Evolutionary conservation across 768 basidiomycete genomes (phyloP).

Genomic region (Tylopilus sp.): DNA sequence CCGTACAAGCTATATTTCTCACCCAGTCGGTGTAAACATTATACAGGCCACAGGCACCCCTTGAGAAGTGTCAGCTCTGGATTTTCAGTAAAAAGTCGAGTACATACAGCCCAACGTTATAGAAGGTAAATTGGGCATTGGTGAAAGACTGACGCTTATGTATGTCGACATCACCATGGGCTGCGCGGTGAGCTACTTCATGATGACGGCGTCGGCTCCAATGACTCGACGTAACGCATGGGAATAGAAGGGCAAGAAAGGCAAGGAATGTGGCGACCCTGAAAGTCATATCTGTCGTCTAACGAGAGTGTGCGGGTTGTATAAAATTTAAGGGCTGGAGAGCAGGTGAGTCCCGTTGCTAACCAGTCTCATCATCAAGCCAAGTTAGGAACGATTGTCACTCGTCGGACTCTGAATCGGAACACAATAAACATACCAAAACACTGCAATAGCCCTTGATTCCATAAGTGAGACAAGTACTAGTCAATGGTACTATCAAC

Average conservation of each 20-base stretch:
- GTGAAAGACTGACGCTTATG: slow-evolving; percentile 35
- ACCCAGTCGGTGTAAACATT: slow-evolving; percentile 45
- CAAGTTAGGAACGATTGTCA: neutral
- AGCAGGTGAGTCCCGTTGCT: slow-evolving; percentile 9
- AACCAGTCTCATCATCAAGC: neutral
- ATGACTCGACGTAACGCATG: slow-evolving; percentile 33
- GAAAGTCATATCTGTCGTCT: slow-evolving; percentile 15
- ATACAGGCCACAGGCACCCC: slow-evolving; percentile 53
- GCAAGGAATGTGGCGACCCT: slow-evolving; percentile 29
- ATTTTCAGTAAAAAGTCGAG: neutral
- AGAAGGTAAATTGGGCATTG: slow-evolving; percentile 49
- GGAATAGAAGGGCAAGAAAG: slow-evolving; percentile 34
- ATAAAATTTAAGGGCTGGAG: neutral
- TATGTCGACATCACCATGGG: slow-evolving; percentile 38
- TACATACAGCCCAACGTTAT: slow-evolving; percentile 50
- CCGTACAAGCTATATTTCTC: slow-evolving; percentile 15
- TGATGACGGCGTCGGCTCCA: slow-evolving; percentile 43
- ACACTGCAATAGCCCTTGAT: neutral
- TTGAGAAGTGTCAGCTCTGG: slow-evolving; percentile 21
- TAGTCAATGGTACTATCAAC: slow-evolving; percentile 7
- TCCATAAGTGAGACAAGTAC: slow-evolving; percentile 7
- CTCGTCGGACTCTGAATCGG: neutral
- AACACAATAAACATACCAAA: too few relatives aligned
- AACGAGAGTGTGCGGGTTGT: slow-evolving; percentile 21
- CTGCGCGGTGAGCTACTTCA: slow-evolving; percentile 48